A percentile compares a stretch with the other conserved stretches of the same genome.
Conservation (phyloP, 2,329 filamentous ascomycete species). For the Pseudogymnoascus sp. region DNA sequence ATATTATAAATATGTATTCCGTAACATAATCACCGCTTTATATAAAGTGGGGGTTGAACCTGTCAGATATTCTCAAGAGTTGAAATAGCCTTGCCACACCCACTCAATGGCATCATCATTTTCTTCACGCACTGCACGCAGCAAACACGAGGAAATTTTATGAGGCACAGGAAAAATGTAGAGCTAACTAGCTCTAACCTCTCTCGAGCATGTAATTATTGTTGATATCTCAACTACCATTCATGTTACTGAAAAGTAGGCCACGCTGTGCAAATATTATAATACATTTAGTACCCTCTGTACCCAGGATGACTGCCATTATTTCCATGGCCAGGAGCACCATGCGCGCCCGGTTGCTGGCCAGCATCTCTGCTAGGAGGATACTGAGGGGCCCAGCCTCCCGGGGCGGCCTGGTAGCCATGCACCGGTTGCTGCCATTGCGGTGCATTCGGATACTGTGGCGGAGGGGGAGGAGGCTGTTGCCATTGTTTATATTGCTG, state of each 20-base stretch:
- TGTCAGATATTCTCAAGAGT: background rate
- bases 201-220: background rate
- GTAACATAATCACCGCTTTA: background rate
- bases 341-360: background rate
- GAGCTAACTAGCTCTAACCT: background rate
- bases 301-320: background rate
- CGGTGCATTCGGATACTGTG: background rate
- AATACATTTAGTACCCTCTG: background rate
- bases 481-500: background rate
- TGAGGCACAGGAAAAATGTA: background rate
- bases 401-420: background rate
- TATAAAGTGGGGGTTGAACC: background rate
- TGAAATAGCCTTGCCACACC: background rate
- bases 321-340: background rate
- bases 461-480: background rate
- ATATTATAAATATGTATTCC: background rate
- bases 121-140: background rate
- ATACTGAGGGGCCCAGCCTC: background rate
- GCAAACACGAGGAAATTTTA: background rate
- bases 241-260: background rate
- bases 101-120: background rate
- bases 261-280: background rate
- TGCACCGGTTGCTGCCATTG: conserved; percentile 1
- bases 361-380: background rate
- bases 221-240: background rate